These are phyloP conservation scores for Penicillium hordei DNA, from an alignment of 2,329 filamentous ascomycete genomes.

Conservation along the genomic window DNA sequence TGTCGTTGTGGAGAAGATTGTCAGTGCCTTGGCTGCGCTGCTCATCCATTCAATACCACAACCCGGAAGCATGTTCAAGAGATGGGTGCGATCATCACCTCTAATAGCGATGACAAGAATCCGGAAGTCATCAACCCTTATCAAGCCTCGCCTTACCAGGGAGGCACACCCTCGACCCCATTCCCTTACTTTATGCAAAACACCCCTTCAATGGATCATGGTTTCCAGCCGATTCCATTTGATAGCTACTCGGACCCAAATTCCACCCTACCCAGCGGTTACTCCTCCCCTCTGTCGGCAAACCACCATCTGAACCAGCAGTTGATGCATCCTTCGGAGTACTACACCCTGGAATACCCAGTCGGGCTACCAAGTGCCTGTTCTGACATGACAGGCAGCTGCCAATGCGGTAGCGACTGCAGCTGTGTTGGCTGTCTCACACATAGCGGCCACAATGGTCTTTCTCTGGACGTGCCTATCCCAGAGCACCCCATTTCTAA, in stretches of 20 bases:
- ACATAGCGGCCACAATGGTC: constrained; percentile 51
- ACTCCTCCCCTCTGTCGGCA: constrained; percentile 26
- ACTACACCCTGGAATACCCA: constrained; percentile 45
- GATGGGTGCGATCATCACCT: constrained; percentile 46
- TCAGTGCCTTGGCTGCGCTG: constrained; percentile 48
- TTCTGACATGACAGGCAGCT: constrained; percentile 51
- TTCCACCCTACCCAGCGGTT: constrained; percentile 24
- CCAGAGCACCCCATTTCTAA: background rate
- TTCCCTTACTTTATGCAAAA: constrained; percentile 23
- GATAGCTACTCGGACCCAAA: constrained; percentile 25
- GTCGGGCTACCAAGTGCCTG: constrained; percentile 43
- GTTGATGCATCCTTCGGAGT: constrained; percentile 44
- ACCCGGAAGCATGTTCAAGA: constrained; percentile 48
- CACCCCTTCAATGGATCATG: constrained; percentile 15
- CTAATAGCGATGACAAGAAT: constrained; percentile 31
- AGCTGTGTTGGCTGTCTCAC: constrained; percentile 55
- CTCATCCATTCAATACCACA: constrained; percentile 49
- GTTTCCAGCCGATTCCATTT: constrained; percentile 17
- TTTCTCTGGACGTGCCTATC: constrained; percentile 34
- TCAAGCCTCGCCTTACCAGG: constrained; percentile 22
- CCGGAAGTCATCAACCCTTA: constrained; percentile 23
- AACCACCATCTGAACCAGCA: constrained; percentile 28
- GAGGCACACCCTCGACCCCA: constrained; percentile 13
- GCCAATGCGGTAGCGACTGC: constrained; percentile 54
- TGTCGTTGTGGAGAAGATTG: constrained; percentile 48